These are phyloP conservation scores for Elaeagnus macrophylla DNA, from an alignment of 306 rosid genomes.

Conservation along the genomic window DNA sequence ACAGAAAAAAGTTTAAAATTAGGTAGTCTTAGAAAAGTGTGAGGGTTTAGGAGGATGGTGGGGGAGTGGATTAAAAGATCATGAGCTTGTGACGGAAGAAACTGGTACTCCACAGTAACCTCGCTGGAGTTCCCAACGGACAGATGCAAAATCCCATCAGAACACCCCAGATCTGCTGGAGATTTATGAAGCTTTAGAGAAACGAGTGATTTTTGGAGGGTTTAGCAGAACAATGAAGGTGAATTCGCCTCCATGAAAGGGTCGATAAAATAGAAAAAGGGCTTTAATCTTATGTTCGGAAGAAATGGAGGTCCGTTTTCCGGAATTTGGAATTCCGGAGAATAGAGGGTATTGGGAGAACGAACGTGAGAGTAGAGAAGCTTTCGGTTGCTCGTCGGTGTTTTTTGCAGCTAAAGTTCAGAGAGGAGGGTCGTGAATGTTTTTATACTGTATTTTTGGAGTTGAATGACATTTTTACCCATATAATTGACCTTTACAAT, in stretches of 20 bases:
- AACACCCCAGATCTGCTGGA: constrained; percentile 37
- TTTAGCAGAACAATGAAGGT: not conserved
- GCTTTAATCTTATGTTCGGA: not conserved
- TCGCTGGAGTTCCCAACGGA: constrained; percentile 81
- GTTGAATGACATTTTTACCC: constrained; percentile 26
- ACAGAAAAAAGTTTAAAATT: not conserved
- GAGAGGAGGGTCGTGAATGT: not conserved
- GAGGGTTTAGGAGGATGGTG: constrained; percentile 4
- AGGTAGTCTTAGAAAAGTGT: not conserved
- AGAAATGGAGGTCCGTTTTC: constrained; percentile 1
- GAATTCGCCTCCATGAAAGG: not conserved
- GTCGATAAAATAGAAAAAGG: not conserved
- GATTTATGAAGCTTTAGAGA: constrained; percentile 16
- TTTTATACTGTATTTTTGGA: constrained; percentile 23
- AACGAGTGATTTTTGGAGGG: no score
- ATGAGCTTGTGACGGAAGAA: constrained; percentile 98
- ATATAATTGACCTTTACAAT: not conserved
- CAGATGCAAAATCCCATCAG: constrained; percentile 90
- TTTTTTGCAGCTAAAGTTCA: constrained; percentile 52
- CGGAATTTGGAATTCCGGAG: constrained; percentile 21
- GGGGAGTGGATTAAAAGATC: constrained; percentile 51
- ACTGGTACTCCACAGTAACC: constrained; percentile 94
- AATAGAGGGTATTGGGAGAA: not conserved
- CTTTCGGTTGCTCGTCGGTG: constrained; percentile 17
- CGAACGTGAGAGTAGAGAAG: constrained; percentile 2